Base-by-base conservation (phyloP, 2,329 filamentous ascomycete genomes). In the Trichoderma sp. region DNA sequence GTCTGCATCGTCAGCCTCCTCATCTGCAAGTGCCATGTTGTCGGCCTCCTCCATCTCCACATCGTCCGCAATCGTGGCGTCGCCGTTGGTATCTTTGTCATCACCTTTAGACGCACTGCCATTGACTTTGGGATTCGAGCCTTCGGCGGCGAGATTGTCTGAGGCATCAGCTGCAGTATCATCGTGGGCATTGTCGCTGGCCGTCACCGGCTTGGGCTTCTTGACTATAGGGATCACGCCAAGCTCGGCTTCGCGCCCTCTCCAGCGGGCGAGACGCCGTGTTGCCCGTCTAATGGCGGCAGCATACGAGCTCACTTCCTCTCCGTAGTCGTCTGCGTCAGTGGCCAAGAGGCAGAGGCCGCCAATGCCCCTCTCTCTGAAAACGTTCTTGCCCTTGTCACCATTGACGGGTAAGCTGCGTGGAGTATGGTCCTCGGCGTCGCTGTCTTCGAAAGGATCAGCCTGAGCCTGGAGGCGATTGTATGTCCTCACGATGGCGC, bases 261-360 rank as follows among this genome's bases (percentile, higher is more conserved):
- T 81, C 92, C 92, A 95, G 37, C 92, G 85, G 64, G 86, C 82
- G n/a, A 95, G 81, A 51, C 92, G 85, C 32, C 92, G 85, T 24
- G 84, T 81, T 1, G 85, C 84, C 18, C 90, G 85, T 65, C 89
- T 83, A 21, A 95, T 80, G 8, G 91, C 86, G 13, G 90, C 87
- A 4, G 88, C 86, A 69, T 92, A 90, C 1, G 87, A 84, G 66
- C 85, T 85, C 6, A 88, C 84, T 77, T 95, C 91, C 77, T 95
- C 92, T 54, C 92, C 92, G 73, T 89, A 91, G 79, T 95, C 92
- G 70, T 93, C 90, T 0, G 84, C 79, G 76, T 94, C 91, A 18
- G 81, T 79, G 24, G 80, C 80, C 0, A 91, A 81, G 37, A 86
- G 89, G 64, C 86, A 87, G 49, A 92, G 83, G 1, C 89, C 92